Evolutionary conservation across 257 asterid species (phyloP), one percentile per base, ranked within the genome.

Genomic region (Parsonsia alboflavescens): DNA sequence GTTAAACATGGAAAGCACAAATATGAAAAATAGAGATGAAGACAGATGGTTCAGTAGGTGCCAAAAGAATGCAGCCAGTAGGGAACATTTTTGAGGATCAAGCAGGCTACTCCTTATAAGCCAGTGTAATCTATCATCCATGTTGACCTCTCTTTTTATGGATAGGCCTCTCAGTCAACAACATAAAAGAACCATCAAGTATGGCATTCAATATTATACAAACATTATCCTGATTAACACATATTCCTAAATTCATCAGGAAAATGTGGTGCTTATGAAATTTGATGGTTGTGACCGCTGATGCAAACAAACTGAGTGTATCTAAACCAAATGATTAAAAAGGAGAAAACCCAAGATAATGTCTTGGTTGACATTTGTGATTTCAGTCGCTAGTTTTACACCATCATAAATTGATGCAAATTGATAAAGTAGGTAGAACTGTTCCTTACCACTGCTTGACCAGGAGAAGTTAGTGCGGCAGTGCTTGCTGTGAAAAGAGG

Each of bases 381-480:
- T 56, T 39, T 52, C 7, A 22, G 64, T 24, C 10, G 10, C 11
- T 11, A 36, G 62, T 39, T 13, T 26, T 56, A 52, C 16, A 57
- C n/a, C 41, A 54, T 1, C 71, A 46, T 13, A 70, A 39, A 70
- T 10, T 1, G 33, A 28, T 7, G 26, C 11, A 26, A 44, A 61
- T 4, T 0, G 56, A 46, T 30, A 30, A 42, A 71, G 45, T 46
- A 28, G 73, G 22, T 63, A 70, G 17, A 5, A 49, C 7, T 46
- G n/a, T 17, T 21, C 54, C 52, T 65, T 56, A 78, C 81, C 77
- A 19, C 54, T 57, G 67, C 77, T 19, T 70, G 77, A 71, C 70
- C 81, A 66, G 81, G 77, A 78, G 81, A 54, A 53, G 81, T 44
- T 42, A 78, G 66, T 52, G 72, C 64, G 28, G 52, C 77, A 66